Base-by-base conservation (phyloP, 1,284 basidiomycete species). In the Puccinia polysora region DNA sequence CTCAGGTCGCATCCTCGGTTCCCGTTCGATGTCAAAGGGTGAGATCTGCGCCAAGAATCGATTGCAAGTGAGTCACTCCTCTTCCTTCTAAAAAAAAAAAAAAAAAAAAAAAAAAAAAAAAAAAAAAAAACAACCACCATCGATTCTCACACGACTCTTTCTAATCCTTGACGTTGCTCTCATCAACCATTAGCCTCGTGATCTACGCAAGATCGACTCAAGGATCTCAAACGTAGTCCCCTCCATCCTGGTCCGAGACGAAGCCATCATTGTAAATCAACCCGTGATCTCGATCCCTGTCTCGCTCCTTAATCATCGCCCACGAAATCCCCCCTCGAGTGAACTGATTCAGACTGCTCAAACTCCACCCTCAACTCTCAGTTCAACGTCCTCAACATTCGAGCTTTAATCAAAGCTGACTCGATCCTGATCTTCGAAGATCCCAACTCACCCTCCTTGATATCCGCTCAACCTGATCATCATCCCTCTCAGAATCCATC, bases 201-300 rank as follows among this genome's bases (percentile, higher is more conserved):
- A 98, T 82, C 84, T 98, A 50, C 88, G 95, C 72, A 97, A 97
- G 83, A 91, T 98, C 77, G 95, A 97, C 82, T 92, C 90, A 14
- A 84, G 92, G 75, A 86, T 94, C 73, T 92, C 93, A 23, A 96
- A 94, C 80, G 85, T 95, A 70, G 91, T 97, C 15, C 94, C 95
- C 36, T 93, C 91, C 45, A 96, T 97, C 77, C 84, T 98, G 55
- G 87, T 90, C 50, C 85, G 95, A 74, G 87, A 88, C 77, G 88
- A 91, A 79, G 91, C 90, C 59, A 88, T 97, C 75, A 83, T 97
- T 74, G 89, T 89, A 78, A 74, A 86, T 82, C 30, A 15, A 47
- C 23, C 47, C 49, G 72, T 14, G 49, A 49, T 43, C 23, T 34
- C 25, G 38, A 72, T 18, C n/a, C n/a, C n/a, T n/a, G n/a, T n/a